Conservation (phyloP, 371 early-diverging fungal species). For the Syncephalastrum monosporum region DNA sequence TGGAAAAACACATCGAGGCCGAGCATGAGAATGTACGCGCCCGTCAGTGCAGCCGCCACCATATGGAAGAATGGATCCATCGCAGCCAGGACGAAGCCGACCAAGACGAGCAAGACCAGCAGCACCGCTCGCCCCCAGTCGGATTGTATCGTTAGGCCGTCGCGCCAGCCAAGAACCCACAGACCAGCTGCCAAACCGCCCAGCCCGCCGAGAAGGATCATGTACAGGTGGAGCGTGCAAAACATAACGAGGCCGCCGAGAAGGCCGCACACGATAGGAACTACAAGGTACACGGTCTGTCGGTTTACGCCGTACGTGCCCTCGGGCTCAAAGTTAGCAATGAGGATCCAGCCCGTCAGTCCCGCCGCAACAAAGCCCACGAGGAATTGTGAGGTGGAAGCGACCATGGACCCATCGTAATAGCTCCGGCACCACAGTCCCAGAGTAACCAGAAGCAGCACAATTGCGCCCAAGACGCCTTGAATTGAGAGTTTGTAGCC, state of each 20-base stretch:
- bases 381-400: slow-evolving; percentile 56
- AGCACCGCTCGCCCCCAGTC: slow-evolving; percentile 64
- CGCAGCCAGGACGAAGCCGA: slow-evolving; percentile 54
- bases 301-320: slow-evolving; percentile 29
- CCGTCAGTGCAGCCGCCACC: slow-evolving; percentile 63
- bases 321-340: slow-evolving; percentile 54
- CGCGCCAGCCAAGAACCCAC: slow-evolving; percentile 62
- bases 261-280: slow-evolving; percentile 54
- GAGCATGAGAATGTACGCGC: slow-evolving; percentile 67
- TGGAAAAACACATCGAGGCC: slow-evolving; percentile 77
- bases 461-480: slow-evolving; percentile 57
- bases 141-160: slow-evolving; percentile 53
- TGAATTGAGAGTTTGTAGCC: slow-evolving; percentile 51
- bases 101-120: slow-evolving; percentile 52
- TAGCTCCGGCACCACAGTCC: slow-evolving; percentile 65
- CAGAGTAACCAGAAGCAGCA: slow-evolving; percentile 62
- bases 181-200: slow-evolving; percentile 64
- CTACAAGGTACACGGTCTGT: slow-evolving; percentile 48
- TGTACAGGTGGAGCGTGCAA: slow-evolving; percentile 32
- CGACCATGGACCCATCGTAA: slow-evolving; percentile 54
- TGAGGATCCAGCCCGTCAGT: slow-evolving; percentile 50
- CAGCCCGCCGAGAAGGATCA: slow-evolving; percentile 54
- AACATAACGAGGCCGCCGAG: slow-evolving; percentile 56
- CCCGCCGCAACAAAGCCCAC: slow-evolving; percentile 30
- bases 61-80: slow-evolving; percentile 60